These are phyloP conservation scores for Chimonanthus praecox DNA, from an alignment of 164 flowering plant species.

Conservation along the genomic window DNA sequence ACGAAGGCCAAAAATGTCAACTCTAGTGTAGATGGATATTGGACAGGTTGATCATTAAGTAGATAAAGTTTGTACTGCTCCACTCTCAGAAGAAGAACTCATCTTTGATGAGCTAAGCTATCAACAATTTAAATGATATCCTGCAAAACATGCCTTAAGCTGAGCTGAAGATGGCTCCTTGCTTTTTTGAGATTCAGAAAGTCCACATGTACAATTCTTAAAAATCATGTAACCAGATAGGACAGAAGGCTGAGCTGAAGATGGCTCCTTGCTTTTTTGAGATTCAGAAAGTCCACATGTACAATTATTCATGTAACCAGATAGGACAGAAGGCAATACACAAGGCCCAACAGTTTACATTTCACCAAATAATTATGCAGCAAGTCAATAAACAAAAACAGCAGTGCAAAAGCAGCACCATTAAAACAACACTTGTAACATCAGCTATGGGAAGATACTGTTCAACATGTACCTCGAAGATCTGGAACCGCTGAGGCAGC, in stretches of 20 bases:
- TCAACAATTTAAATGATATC: neutral
- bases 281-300: no score
- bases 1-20: no score
- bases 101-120: neutral
- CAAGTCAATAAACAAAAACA: neutral
- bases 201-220: no score
- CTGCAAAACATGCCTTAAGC: neutral
- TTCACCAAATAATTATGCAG: neutral
- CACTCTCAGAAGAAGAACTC: neutral
- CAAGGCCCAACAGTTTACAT: neutral
- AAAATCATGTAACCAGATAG: no score
- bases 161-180: no score
- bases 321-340: no score
- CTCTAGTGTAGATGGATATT: neutral
- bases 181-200: no score
- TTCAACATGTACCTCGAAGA: conserved; percentile 51
- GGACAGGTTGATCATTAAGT: neutral
- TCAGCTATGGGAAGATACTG: neutral
- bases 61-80: neutral
- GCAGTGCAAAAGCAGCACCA: neutral
- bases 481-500: conserved; percentile 65
- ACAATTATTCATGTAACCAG: no score
- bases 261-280: no score
- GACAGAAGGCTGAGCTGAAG: no score
- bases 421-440: neutral